Base-by-base conservation (phyloP, 352 stramenopile species). In the Phytophthora idaei region DNA sequence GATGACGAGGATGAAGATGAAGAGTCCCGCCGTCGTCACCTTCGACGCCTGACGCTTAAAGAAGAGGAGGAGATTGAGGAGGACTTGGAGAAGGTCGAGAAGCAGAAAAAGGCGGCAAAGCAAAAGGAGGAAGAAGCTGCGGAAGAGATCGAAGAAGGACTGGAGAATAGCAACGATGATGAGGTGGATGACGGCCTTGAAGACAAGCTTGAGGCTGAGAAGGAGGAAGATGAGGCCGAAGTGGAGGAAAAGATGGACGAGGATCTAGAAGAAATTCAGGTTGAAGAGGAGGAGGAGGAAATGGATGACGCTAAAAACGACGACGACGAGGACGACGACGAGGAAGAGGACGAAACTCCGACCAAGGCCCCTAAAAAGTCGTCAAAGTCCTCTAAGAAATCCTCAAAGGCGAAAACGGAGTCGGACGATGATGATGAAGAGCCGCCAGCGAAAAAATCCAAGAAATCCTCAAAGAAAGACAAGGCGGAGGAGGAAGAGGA, bases 41-140 rank as follows among this genome's bases (percentile, higher is more conserved):
- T 57, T 48, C 64, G 69, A 12, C 69, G 73, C 4, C 50, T 77
- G 36, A 25, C 55, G 17, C 27, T 39, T 6, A 60, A 73, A 28
- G 54, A 61, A 27, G 64, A 77, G 54, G 60, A 64, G 4, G 50
- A 67, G 17, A 51, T 80, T 42, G 69, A 78, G 46, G 46, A 73
- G 8, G 69, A 77, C n/a, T 61, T 76, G 50, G 57, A 78, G 9
- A 45, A 51, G 34, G 61, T 63, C 10, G 39, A 78, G 14, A 68
- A 69, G 49, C 56, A 63, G 5, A 59, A 73, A 34, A 41, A 48
- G 9, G 58, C 39, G 2, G 65, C 69, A n/a, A 15, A 76, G 42
- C 25, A 76, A 28, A 65, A 69, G 36, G 51, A 71, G 28, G 51
- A 60, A 10, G 73, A 75, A 47, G 73, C 73, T 17, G 60, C 74